Base-by-base conservation (phyloP, 1,284 basidiomycete genomes). In the Caloboletus firmus region DNA sequence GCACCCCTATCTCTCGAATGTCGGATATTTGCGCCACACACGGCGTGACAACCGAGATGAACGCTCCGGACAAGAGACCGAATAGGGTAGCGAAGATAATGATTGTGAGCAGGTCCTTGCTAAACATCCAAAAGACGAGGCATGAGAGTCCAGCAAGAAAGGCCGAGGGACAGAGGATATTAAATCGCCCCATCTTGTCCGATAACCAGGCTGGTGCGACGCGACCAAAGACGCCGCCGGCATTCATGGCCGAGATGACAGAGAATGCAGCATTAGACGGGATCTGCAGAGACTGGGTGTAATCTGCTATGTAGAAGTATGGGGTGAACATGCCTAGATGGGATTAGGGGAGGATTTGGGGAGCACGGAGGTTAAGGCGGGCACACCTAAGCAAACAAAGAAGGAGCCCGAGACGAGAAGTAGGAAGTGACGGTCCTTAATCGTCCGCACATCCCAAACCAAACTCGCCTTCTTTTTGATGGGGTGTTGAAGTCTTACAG, bases 11-110 rank as follows among this genome's bases (percentile, higher is more conserved):
- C 62, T 80, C 76, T 10, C 70, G 59, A n/a, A 78, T 70, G 30
- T 82, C 76, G 30, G 80, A 81, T 56, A 85, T 85, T 56, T 81
- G 78, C n/a, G 79, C 82, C 9, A 86, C 77, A 58, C 84, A 85
- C 0, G 84, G 82, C 4, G 79, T 82, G 31, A 86, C 65, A 28
- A 86, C 73, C n/a, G 81, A 79, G 30, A 85, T 79, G 62, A 84
- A 82, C 3, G 81, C 79, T 2, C 84, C 84, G 10, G 76, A 77
- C 30, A 74, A 67, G 60, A 86, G 73, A 0, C 86, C 86, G 61
- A 83, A 89, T 0, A 79, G 40, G 0, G 72, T 73, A 4, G 84
- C 77, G 57, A 86, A 89, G 13, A 76, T 50, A 59, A 81, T 74
- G 42, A 86, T 69, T n/a, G 74, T 55, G 4, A 65, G 64, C 10